Evolutionary conservation across 768 basidiomycete species (phyloP).

Genomic region (Trametes gibbosa): DNA sequence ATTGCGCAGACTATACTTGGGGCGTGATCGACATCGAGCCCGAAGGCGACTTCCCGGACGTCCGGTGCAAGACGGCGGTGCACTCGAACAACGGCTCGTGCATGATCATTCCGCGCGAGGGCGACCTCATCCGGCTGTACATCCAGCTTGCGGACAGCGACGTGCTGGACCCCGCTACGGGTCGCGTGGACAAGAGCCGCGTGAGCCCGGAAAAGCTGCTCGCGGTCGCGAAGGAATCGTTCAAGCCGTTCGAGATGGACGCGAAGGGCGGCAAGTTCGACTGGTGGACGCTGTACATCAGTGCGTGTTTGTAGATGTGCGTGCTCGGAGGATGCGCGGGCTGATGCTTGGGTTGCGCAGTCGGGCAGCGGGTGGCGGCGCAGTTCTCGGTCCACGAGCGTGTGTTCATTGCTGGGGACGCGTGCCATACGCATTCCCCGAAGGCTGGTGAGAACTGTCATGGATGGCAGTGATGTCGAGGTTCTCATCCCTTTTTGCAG

Average conservation of each 20-base stretch:
- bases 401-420: constrained; percentile 57
- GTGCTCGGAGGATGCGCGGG: no score
- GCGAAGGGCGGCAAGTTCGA: constrained; percentile 31
- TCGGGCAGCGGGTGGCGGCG: constrained; percentile 56
- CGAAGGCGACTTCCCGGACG: constrained; percentile 54
- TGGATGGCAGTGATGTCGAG: not conserved
- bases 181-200: constrained; percentile 40
- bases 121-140: constrained; percentile 48
- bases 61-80: constrained; percentile 47
- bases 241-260: constrained; percentile 40
- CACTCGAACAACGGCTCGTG: constrained; percentile 52
- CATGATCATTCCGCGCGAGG: constrained; percentile 53
- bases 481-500: constrained; percentile 14
- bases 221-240: constrained; percentile 40
- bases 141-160: constrained; percentile 48
- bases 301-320: constrained; percentile 34
- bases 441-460: constrained; percentile 35
- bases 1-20: constrained; percentile 65
- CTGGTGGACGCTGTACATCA: constrained; percentile 54
- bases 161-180: constrained; percentile 34
- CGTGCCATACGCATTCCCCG: constrained; percentile 46
- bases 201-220: constrained; percentile 41
- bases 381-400: constrained; percentile 45
- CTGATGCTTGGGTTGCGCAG: constrained; percentile 25
- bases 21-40: constrained; percentile 67